A percentile compares a stretch with the other conserved stretches of the same genome.
phyloP scores from a whole-genome alignment of 2,329 filamentous ascomycete species.

The Calonectria pauciramosa region DNA sequence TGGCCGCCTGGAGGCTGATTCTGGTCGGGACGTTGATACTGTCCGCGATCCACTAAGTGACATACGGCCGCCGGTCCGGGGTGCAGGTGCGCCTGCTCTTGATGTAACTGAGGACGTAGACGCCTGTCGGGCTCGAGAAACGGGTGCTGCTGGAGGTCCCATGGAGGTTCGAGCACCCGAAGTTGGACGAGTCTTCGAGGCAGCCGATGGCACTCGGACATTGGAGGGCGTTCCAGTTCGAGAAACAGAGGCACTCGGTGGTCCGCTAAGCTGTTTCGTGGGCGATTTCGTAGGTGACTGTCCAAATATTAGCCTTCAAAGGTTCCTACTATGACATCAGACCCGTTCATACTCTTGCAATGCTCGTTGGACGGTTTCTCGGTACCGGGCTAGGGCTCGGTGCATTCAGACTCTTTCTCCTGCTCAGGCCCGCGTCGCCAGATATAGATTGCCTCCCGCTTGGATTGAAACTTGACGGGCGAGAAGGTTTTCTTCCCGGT shows the following conservation, averaged over 20 bases:
- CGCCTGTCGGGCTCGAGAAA: slow-evolving; percentile 58
- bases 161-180: slow-evolving; percentile 74
- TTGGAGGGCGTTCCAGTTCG: slow-evolving; percentile 76
- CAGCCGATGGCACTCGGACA: slow-evolving; percentile 59
- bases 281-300: slow-evolving; percentile 85
- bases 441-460: slow-evolving; percentile 57
- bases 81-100: slow-evolving; percentile 48
- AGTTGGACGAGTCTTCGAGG: slow-evolving; percentile 68
- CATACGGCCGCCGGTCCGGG: slow-evolving; percentile 59
- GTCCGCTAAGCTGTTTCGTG: slow-evolving; percentile 76
- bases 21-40: slow-evolving; percentile 50
- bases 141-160: slow-evolving; percentile 72
- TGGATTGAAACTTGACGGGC: slow-evolving; percentile 65
- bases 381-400: slow-evolving; percentile 80
- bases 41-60: slow-evolving; percentile 54
- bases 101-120: slow-evolving; percentile 59
- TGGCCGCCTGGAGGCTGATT: slow-evolving; percentile 55
- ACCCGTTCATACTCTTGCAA: slow-evolving; percentile 64
- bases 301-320: slow-evolving; percentile 34
- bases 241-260: slow-evolving; percentile 71
- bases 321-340: background rate
- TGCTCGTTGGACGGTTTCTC: slow-evolving; percentile 69
- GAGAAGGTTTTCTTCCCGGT: slow-evolving; percentile 55
- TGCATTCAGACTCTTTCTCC: slow-evolving; percentile 78
- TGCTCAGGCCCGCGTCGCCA: slow-evolving; percentile 67